Evolutionary conservation across 2,329 filamentous ascomycete genomes (phyloP), one percentile per base, ranked within the genome.

Genomic region (Trichoderma lentiforme): DNA sequence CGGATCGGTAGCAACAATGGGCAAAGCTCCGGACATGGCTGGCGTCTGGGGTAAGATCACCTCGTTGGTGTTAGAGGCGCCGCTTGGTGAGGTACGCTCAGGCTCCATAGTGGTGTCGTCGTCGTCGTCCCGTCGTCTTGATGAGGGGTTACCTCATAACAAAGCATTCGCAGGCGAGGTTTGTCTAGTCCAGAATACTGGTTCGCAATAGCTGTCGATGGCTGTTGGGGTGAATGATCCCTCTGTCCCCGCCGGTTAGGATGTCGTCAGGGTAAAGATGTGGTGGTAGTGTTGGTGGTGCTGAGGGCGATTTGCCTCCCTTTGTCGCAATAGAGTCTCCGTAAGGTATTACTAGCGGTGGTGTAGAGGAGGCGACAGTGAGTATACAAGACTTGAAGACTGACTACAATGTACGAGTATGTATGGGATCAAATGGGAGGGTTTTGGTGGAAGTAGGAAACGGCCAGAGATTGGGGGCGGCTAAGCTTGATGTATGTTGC

Each of bases 21-120:
- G 70, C 43, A 72, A 32, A 36, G 64, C 57, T 15, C 51, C 70
- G 24, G 58, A 21, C 63, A 53, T 28, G 15, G 64, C 26, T 24
- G 64, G 56, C 28, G 43, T 30, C 56, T 32, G 36, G 32, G 63
- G 57, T 24, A 39, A 36, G 21, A 56, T 53, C 24, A 61, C 47
- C 7, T 67, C 70, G 24, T 61, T 18, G 36, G 12, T 36, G 30
- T 43, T 57, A 18, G 70, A 34, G 39, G 60, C n/a, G 47, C 14
- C 21, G 67, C 5, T 28, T 24, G 58, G 24, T 47, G 36, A 61
- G 30, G 56, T 32, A 14, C 56, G 21, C 47, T 56, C 39, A 30
- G 47, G 47, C 57, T 67, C 64, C 66, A 70, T 70, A 21, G 60
- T 58, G 47, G 30, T 66, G 51, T 47, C 26, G 53, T 70, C 66